Percentiles rank a stretch among this genome's conserved stretches.
Evolutionary conservation across 192 early-diverging fungal species (phyloP).

Genomic region (Coemansia sp.): DNA sequence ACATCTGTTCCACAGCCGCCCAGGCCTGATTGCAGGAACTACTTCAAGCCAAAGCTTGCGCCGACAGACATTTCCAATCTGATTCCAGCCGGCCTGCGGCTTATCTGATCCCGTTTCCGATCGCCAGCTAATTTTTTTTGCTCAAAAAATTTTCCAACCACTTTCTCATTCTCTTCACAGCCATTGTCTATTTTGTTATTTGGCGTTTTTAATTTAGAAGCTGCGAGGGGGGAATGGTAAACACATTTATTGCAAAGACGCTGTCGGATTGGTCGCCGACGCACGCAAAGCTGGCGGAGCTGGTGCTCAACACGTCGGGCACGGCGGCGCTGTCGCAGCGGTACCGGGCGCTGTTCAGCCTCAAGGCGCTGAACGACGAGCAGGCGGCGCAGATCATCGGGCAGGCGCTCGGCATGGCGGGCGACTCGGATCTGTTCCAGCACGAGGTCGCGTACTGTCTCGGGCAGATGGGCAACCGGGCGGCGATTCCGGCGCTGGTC

Average conservation of each 20-base stretch:
- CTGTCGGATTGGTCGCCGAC: constrained; percentile 42
- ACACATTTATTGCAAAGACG: constrained; percentile 41
- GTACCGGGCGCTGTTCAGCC: constrained; percentile 90
- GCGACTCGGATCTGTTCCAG: constrained; percentile 84
- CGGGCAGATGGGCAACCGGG: constrained; percentile 87
- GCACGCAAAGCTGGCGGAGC: constrained; percentile 61
- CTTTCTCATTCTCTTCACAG: too few species aligned
- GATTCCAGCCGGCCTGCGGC: too few species aligned
- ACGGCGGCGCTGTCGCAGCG: constrained; percentile 71
- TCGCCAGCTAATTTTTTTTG: too few species aligned
- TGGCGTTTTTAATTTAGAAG: too few species aligned
- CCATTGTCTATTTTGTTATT: too few species aligned
- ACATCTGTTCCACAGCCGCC: too few species aligned
- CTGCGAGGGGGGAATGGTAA: too few species aligned
- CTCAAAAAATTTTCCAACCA: too few species aligned
- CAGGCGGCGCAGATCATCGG: constrained; percentile 77
- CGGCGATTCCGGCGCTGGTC: constrained; percentile 67
- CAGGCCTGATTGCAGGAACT: too few species aligned
- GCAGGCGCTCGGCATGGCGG: constrained; percentile 65
- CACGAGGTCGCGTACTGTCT: constrained; percentile 96
- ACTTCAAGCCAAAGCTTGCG: too few species aligned
- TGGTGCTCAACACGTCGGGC: constrained; percentile 60
- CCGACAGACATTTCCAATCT: too few species aligned
- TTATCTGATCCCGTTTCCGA: too few species aligned
- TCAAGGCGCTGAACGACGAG: constrained; percentile 75